phyloP scores from a whole-genome alignment of 108 stramenopile genomes.

The Cyclotella atomus region DNA sequence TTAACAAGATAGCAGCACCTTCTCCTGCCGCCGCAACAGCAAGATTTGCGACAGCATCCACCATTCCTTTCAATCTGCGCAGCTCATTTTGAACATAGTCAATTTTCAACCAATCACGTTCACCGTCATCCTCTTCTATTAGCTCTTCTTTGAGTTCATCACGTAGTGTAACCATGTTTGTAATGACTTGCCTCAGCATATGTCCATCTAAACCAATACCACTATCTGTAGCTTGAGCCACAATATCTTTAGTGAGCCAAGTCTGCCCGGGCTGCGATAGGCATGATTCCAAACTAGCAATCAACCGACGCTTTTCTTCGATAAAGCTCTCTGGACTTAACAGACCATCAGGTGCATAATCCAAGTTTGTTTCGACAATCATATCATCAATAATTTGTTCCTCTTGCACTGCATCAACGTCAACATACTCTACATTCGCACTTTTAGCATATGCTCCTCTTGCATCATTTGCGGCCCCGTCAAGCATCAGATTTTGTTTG shows the following conservation, averaged over 20 bases:
- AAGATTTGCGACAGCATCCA: conserved; percentile 31
- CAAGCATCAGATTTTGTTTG: conserved; percentile 28
- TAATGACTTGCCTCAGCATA: conserved; percentile 51
- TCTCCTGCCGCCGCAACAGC: conserved; percentile 40
- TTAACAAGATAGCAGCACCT: conserved; percentile 33
- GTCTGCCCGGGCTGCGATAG: conserved; percentile 61
- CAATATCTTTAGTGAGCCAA: conserved; percentile 58
- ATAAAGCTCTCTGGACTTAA: conserved; percentile 41
- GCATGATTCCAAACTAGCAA: conserved; percentile 52
- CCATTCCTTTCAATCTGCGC: conserved; percentile 42
- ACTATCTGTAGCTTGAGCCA: conserved; percentile 30
- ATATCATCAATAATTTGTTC: conserved; percentile 46
- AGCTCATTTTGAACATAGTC: conserved; percentile 39
- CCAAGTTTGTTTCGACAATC: conserved; percentile 51
- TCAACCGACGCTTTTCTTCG: conserved; percentile 48
- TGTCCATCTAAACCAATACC: conserved; percentile 43
- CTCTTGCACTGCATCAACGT: conserved; percentile 30
- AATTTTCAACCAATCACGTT: conserved; percentile 36
- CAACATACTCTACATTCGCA: conserved; percentile 15
- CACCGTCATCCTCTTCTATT: conserved; percentile 26
- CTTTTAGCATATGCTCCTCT: background rate
- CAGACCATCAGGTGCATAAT: conserved; percentile 49
- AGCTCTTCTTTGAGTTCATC: conserved; percentile 57
- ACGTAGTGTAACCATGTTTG: conserved; percentile 57
- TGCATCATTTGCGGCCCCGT: conserved; percentile 19